Percentiles rank a stretch among this genome's conserved stretches.
Evolutionary conservation across 352 stramenopile species (phyloP).

Genomic region (Globisporangium polare): DNA sequence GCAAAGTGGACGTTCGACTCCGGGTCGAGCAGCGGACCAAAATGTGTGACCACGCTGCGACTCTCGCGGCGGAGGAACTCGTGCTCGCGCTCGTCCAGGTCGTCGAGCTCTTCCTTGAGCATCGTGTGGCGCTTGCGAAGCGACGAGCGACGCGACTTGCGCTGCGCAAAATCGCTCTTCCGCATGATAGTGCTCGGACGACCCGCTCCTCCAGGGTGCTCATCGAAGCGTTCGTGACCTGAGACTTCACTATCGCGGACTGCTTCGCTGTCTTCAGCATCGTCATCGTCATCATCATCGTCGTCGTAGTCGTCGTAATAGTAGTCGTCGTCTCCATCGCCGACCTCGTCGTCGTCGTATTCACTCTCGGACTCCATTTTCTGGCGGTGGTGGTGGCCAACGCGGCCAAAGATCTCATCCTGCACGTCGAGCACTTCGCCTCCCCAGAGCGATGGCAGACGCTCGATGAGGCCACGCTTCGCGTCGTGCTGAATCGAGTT

Average conservation of each 20-base stretch:
- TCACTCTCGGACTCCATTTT: slow-evolving; percentile 41
- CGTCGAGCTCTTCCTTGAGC: slow-evolving; percentile 55
- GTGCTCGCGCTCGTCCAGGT: slow-evolving; percentile 61
- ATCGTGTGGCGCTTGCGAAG: slow-evolving; percentile 20
- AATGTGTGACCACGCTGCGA: slow-evolving; percentile 51
- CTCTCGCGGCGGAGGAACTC: slow-evolving; percentile 61
- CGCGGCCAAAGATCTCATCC: slow-evolving; percentile 53
- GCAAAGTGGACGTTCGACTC: slow-evolving; percentile 60
- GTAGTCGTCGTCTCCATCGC: slow-evolving; percentile 25
- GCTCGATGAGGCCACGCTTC: slow-evolving; percentile 68
- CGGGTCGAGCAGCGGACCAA: slow-evolving; percentile 63
- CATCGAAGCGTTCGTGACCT: slow-evolving; percentile 26
- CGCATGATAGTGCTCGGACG: background rate
- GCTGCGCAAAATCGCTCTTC: slow-evolving; percentile 14
- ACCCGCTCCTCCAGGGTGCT: slow-evolving; percentile 13
- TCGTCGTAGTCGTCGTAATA: slow-evolving; percentile 27
- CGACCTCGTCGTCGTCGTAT: slow-evolving; percentile 37
- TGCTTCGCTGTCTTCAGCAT: slow-evolving; percentile 28
- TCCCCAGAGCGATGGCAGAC: slow-evolving; percentile 71
- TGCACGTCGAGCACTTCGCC: slow-evolving; percentile 54
- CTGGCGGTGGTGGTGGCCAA: slow-evolving; percentile 22
- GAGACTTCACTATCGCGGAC: slow-evolving; percentile 1
- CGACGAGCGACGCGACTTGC: slow-evolving; percentile 15
- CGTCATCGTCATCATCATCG: slow-evolving; percentile 33
- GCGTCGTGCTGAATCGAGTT: slow-evolving; percentile 81